phyloP scores from a whole-genome alignment of 2,329 filamentous ascomycete genomes.

The Myriangium duriaei region DNA sequence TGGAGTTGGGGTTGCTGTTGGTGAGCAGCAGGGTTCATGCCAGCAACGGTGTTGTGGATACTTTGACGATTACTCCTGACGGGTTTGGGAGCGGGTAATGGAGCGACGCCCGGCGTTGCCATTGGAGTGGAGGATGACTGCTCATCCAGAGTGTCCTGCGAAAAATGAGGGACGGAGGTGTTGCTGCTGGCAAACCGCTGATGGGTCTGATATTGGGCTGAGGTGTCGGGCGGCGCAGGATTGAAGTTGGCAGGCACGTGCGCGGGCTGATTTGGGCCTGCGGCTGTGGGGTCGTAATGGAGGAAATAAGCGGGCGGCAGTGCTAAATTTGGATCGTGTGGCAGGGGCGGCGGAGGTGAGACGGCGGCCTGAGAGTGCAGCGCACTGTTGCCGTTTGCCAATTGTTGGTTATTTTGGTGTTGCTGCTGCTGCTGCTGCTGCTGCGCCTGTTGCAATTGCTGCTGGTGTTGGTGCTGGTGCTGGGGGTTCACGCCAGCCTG shows the following conservation, averaged over 20 bases:
- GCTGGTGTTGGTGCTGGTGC: conserved; percentile 4
- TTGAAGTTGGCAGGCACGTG: conserved; percentile 7
- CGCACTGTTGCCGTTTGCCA: too few relatives aligned
- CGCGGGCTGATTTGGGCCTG: conserved; percentile 7
- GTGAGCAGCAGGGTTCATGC: conserved; percentile 6
- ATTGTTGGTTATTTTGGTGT: too few relatives aligned
- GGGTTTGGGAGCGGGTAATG: conserved; percentile 17
- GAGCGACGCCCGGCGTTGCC: conserved; percentile 20
- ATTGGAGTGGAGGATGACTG: conserved; percentile 18
- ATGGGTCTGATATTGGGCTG: conserved; percentile 9
- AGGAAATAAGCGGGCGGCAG: conserved; percentile 2
- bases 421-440: neutral
- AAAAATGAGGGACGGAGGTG: conserved; percentile 1
- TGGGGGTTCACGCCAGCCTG: neutral
- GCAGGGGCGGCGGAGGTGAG: conserved; percentile 6
- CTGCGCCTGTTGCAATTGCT: conserved; percentile 1
- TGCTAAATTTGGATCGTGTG: conserved; percentile 5
- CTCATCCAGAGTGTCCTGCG: conserved; percentile 15
- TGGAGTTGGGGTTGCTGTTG: conserved; percentile 12
- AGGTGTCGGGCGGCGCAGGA: conserved; percentile 8
- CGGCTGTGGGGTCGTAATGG: conserved; percentile 5
- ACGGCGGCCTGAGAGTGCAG: conserved; percentile 1
- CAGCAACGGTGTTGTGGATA: conserved; percentile 19
- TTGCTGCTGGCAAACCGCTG: too few relatives aligned
- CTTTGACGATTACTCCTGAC: conserved; percentile 22